A percentile compares a stretch with the other conserved stretches of the same genome.
These are phyloP conservation scores for Boletus huronensis DNA, from an alignment of 768 basidiomycete genomes.

Conservation along the genomic window DNA sequence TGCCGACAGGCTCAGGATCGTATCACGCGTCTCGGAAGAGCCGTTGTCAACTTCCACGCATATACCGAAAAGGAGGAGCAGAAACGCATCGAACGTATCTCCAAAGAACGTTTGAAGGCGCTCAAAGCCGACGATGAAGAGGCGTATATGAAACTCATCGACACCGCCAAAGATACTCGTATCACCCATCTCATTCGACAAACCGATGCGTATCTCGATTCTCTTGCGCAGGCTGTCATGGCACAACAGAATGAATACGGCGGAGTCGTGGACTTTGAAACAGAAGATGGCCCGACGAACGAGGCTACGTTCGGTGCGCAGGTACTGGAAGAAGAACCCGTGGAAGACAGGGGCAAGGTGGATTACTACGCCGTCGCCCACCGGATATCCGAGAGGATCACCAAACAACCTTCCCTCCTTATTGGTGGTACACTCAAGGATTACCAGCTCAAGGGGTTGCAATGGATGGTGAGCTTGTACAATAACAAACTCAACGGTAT, in stretches of 20 bases:
- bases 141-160: slow-evolving; percentile 98
- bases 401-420: slow-evolving; percentile 68
- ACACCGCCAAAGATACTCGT: slow-evolving; percentile 98
- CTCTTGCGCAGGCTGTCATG: slow-evolving; percentile 88
- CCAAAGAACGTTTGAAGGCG: slow-evolving; percentile 97
- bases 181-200: slow-evolving; percentile 94
- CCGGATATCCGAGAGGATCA: slow-evolving; percentile 81
- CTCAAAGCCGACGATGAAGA: slow-evolving; percentile 98
- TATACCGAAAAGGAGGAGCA: slow-evolving; percentile 97
- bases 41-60: slow-evolving; percentile 79
- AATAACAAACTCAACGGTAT: slow-evolving; percentile 96
- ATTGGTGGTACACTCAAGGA: slow-evolving; percentile 90
- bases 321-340: slow-evolving; percentile 54
- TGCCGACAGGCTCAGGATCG: slow-evolving; percentile 67
- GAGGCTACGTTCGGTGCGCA: slow-evolving; percentile 92
- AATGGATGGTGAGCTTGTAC: slow-evolving; percentile 98
- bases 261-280: slow-evolving; percentile 44
- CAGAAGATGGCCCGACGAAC: slow-evolving; percentile 70
- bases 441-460: slow-evolving; percentile 91
- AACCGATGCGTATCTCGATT: slow-evolving; percentile 93
- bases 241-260: slow-evolving; percentile 83
- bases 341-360: slow-evolving; percentile 67
- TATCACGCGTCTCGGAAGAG: slow-evolving; percentile 59
- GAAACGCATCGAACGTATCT: slow-evolving; percentile 91
- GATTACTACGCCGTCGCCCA: slow-evolving; percentile 98